These are phyloP conservation scores for Trichoderma harzianum DNA, from an alignment of 2,329 filamentous ascomycete genomes.

Conservation along the genomic window DNA sequence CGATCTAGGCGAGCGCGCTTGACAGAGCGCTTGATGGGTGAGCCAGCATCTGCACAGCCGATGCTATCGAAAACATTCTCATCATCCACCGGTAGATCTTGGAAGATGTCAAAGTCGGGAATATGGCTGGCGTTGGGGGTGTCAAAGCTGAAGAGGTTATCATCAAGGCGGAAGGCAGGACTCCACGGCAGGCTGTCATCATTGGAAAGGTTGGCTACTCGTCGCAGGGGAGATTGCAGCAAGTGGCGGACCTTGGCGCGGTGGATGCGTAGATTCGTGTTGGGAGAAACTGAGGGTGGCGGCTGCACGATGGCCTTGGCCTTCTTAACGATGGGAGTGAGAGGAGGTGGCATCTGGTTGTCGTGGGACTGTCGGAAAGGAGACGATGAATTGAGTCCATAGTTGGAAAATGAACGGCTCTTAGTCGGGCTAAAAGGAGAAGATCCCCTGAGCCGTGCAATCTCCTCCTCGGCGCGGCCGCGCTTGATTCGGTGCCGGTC, in stretches of 20 bases:
- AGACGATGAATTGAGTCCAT: slow-evolving; percentile 61
- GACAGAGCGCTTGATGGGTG: slow-evolving; percentile 62
- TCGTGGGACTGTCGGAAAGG: slow-evolving; percentile 58
- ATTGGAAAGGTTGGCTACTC: slow-evolving; percentile 40
- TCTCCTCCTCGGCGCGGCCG: slow-evolving; percentile 91
- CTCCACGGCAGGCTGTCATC: slow-evolving; percentile 58
- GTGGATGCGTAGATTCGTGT: slow-evolving; percentile 86
- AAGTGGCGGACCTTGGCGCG: slow-evolving; percentile 77
- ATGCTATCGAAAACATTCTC: slow-evolving; percentile 36
- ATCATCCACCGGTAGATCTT: slow-evolving; percentile 34
- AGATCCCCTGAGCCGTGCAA: slow-evolving; percentile 85
- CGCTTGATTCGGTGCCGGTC: slow-evolving; percentile 80
- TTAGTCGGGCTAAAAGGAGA: slow-evolving; percentile 90
- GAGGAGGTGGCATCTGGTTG: slow-evolving; percentile 65
- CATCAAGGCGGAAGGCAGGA: slow-evolving; percentile 63
- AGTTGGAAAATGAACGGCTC: slow-evolving; percentile 51
- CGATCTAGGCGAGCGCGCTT: slow-evolving; percentile 61
- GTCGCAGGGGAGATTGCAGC: slow-evolving; percentile 69
- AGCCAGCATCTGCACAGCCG: slow-evolving; percentile 53
- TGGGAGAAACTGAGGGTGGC: slow-evolving; percentile 81
- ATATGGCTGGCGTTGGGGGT: slow-evolving; percentile 46
- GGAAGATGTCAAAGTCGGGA: slow-evolving; percentile 62
- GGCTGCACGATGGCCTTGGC: slow-evolving; percentile 59
- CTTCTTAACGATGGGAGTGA: slow-evolving; percentile 83
- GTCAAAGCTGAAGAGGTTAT: slow-evolving; percentile 48